These are phyloP conservation scores for Penicillium tannophilum DNA, from an alignment of 495 filamentous ascomycete species.

Conservation along the genomic window DNA sequence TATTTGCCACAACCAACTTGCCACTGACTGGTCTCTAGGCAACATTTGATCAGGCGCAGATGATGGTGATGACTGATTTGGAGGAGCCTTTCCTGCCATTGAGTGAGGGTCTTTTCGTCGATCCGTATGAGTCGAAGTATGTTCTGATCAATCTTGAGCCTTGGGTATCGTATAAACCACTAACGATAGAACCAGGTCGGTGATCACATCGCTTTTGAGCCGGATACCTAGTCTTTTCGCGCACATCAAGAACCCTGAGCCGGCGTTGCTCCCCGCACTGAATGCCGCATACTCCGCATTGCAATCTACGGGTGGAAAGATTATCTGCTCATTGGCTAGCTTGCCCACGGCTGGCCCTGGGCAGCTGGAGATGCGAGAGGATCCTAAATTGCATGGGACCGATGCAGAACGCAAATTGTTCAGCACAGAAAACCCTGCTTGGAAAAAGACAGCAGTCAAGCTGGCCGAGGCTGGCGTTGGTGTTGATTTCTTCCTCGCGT, in stretches of 20 bases:
- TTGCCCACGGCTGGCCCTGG: constrained; percentile 92
- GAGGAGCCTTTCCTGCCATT: constrained; percentile 96
- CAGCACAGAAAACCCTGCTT: constrained; percentile 83
- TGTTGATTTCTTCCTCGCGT: constrained; percentile 90
- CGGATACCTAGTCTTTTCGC: constrained; percentile 84
- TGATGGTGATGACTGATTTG: constrained; percentile 98
- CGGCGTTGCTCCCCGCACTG: constrained; percentile 80
- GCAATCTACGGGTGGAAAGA: constrained; percentile 84
- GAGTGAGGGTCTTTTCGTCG: constrained; percentile 90
- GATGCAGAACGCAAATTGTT: constrained; percentile 93
- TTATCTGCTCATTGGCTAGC: constrained; percentile 81
- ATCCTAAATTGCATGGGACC: constrained; percentile 80
- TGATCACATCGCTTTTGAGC: constrained; percentile 82
- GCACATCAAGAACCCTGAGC: constrained; percentile 82
- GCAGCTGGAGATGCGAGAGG: constrained; percentile 78
- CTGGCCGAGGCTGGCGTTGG: constrained; percentile 89
- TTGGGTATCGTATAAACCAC: constrained; percentile 1
- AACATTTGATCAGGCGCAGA: constrained; percentile 83
- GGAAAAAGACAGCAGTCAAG: constrained; percentile 79
- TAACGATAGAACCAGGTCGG: constrained; percentile 48
- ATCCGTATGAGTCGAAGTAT: constrained; percentile 88
- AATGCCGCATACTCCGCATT: constrained; percentile 80
- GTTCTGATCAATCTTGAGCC: constrained; percentile 12
- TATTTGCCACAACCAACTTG: neutral
- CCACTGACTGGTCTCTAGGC: constrained; percentile 53